These are phyloP conservation scores for Acidomyces sp. DNA, from an alignment of 495 filamentous ascomycete genomes.

Conservation along the genomic window DNA sequence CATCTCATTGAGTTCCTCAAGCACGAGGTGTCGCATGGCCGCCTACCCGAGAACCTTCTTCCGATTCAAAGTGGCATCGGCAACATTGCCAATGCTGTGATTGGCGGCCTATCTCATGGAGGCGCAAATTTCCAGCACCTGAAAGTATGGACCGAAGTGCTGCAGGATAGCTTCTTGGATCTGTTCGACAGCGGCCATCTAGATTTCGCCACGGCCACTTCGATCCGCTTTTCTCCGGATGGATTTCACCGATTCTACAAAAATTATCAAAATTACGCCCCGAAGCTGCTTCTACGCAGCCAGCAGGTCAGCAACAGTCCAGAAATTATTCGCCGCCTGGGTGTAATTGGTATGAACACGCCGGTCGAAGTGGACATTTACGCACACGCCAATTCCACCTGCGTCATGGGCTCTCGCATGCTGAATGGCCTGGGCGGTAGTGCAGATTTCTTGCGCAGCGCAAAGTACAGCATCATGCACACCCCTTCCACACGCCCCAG, in stretches of 20 bases:
- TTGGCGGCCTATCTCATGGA: conserved; percentile 60
- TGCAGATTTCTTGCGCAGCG: conserved; percentile 71
- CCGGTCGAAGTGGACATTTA: conserved; percentile 92
- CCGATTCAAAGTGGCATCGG: conserved; percentile 84
- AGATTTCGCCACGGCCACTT: conserved; percentile 84
- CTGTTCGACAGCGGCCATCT: conserved; percentile 83
- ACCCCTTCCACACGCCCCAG: conserved; percentile 66
- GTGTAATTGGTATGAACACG: conserved; percentile 91
- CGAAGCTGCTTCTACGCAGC: conserved; percentile 74
- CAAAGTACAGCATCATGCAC: conserved; percentile 92
- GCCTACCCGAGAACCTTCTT: conserved; percentile 64
- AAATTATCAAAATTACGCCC: conserved; percentile 65
- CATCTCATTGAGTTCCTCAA: conserved; percentile 80
- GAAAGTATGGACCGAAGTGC: conserved; percentile 86
- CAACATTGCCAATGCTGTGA: conserved; percentile 88
- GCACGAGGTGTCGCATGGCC: conserved; percentile 64
- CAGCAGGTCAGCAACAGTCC: conserved; percentile 88
- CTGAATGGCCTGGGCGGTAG: conserved; percentile 82
- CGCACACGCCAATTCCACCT: conserved; percentile 84
- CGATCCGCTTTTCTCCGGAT: conserved; percentile 80
- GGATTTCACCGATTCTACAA: conserved; percentile 90
- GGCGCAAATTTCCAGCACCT: conserved; percentile 74
- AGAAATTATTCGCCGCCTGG: conserved; percentile 80
- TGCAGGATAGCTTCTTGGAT: conserved; percentile 88
- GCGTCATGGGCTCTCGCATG: conserved; percentile 85